phyloP scores from a whole-genome alignment of 106 monocot species.

The Hemerocallis citrina region DNA sequence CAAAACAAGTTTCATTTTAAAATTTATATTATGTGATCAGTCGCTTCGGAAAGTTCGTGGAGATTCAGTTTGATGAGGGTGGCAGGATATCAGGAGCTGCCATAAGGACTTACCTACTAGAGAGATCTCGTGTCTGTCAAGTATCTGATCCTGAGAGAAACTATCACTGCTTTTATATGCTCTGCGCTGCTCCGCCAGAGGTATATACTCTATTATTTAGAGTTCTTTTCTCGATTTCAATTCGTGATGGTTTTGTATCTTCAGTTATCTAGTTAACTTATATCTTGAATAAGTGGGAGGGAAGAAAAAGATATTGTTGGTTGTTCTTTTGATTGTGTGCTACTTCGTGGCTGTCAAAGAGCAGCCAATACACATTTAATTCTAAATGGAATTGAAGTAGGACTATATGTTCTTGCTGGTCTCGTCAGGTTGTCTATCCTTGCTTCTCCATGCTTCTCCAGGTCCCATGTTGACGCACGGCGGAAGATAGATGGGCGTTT shows the following conservation, averaged over 20 bases:
- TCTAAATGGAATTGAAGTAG: neutral
- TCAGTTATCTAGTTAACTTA: no score
- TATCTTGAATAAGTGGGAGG: no score
- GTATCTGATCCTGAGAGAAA: slow-evolving; percentile 65
- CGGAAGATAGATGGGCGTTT: no score
- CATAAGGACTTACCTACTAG: slow-evolving; percentile 57
- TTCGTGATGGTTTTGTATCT: neutral
- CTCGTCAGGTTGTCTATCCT: no score
- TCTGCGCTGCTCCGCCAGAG: slow-evolving; percentile 63
- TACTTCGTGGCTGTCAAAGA: neutral
- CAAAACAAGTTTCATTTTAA: neutral
- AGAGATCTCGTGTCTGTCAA: slow-evolving; percentile 68
- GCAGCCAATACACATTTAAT: neutral
- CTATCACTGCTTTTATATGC: slow-evolving; percentile 67
- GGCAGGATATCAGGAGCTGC: slow-evolving; percentile 62
- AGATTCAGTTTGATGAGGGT: slow-evolving; percentile 52
- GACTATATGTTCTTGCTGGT: neutral
- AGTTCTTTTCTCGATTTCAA: no score
- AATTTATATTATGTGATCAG: slow-evolving; percentile 14
- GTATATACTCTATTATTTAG: no score
- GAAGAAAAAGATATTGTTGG: no score
- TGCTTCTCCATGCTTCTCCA: no score
- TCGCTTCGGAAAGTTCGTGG: slow-evolving; percentile 66
- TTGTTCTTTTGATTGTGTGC: neutral
- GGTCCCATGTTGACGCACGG: no score